phyloP scores from a whole-genome alignment of 2,329 filamentous ascomycete species.

The Pseudopyrenochaeta lycopersici region DNA sequence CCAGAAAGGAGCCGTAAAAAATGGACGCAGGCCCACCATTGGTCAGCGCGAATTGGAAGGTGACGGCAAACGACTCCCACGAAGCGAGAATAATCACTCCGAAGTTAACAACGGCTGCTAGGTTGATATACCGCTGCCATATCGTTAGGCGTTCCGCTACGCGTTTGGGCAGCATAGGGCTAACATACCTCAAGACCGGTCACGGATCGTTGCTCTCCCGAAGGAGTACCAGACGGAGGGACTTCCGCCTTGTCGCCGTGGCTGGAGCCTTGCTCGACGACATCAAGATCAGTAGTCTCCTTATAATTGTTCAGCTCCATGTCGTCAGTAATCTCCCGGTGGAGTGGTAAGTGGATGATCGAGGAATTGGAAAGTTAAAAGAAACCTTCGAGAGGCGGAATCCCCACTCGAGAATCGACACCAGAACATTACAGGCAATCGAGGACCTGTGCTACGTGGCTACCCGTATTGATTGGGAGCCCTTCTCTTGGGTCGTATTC shows the following conservation, averaged over 20 bases:
- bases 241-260: conserved; percentile 13
- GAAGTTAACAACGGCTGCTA: conserved; percentile 33
- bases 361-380: conserved; percentile 1
- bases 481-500: not conserved
- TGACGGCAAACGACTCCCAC: conserved; percentile 37
- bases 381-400: not conserved
- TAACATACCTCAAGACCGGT: conserved; percentile 18
- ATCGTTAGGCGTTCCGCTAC: not conserved
- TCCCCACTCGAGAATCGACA: not conserved
- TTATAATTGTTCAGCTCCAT: conserved; percentile 26
- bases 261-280: conserved; percentile 19
- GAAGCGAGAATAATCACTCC: conserved; percentile 32
- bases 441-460: not conserved
- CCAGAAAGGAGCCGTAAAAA: conserved; percentile 40
- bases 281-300: conserved; percentile 16
- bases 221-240: conserved; percentile 1
- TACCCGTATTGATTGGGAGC: not conserved
- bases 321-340: not conserved
- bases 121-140: conserved; percentile 37
- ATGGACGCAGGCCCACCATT: conserved; percentile 44
- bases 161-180: not conserved
- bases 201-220: conserved; percentile 2
- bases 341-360: not conserved
- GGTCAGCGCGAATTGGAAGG: conserved; percentile 35
- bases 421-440: not conserved